These are phyloP conservation scores for Cladosporium colombiae DNA, from an alignment of 2,329 filamentous ascomycete species.

Conservation along the genomic window DNA sequence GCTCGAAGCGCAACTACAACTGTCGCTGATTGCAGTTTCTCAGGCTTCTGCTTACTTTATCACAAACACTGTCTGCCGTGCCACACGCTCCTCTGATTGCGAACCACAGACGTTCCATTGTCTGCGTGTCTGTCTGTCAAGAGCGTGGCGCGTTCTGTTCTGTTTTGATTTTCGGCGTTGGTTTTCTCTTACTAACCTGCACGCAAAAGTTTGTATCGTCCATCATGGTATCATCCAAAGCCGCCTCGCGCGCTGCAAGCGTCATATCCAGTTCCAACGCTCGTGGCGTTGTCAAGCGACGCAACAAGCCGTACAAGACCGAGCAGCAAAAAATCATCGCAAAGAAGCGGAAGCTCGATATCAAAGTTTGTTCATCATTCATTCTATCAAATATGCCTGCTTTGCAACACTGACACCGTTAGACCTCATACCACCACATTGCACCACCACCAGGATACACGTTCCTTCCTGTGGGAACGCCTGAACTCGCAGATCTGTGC, in stretches of 20 bases:
- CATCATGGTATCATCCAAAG: slow-evolving; percentile 12
- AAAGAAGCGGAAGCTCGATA: slow-evolving; percentile 61
- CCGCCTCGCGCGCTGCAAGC: slow-evolving; percentile 20
- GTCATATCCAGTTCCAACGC: slow-evolving; percentile 7
- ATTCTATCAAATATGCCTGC: slow-evolving; percentile 5
- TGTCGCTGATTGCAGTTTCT: neutral
- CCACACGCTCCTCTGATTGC: neutral
- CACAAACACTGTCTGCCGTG: neutral
- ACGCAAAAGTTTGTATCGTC: neutral
- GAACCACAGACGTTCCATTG: neutral
- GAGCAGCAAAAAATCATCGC: slow-evolving; percentile 59
- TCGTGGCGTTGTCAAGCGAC: slow-evolving; percentile 33
- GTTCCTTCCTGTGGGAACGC: slow-evolving; percentile 62
- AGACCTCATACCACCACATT: slow-evolving; percentile 58
- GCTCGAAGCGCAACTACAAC: neutral
- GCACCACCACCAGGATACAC: slow-evolving; percentile 61
- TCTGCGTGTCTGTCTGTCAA: neutral
- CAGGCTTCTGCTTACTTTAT: neutral
- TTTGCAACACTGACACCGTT: slow-evolving; percentile 32
- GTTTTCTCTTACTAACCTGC: slow-evolving; percentile 12
- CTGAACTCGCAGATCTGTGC: slow-evolving; percentile 59
- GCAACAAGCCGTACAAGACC: slow-evolving; percentile 57
- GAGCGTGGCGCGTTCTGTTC: neutral
- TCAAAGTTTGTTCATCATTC: slow-evolving; percentile 42
- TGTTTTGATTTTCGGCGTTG: slow-evolving; percentile 13